Conservation (phyloP, 106 monocot genomes). For the Apostasia shenzhenica region DNA sequence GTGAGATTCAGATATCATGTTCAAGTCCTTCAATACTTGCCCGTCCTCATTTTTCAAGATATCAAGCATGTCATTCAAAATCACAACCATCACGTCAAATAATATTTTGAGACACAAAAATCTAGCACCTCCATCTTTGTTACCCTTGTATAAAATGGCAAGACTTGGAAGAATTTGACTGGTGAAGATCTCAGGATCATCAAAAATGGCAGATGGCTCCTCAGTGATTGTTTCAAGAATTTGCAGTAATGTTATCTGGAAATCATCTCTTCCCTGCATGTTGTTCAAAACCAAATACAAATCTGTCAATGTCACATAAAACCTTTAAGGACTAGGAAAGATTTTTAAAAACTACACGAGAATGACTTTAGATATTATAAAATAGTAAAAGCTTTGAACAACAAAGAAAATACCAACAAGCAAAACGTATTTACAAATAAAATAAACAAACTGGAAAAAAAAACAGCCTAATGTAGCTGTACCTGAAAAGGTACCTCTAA, state of each 20-base stretch:
- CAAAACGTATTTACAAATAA: too few relatives aligned
- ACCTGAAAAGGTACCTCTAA: slow-evolving; percentile 87
- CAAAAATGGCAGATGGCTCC: slow-evolving; percentile 54
- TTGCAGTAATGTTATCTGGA: slow-evolving; percentile 78
- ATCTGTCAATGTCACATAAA: too few relatives aligned
- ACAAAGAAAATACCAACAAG: too few relatives aligned
- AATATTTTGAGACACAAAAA: slow-evolving; percentile 92
- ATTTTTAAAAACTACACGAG: too few relatives aligned
- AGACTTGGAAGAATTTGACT: slow-evolving; percentile 71
- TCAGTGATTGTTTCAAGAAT: slow-evolving; percentile 77
- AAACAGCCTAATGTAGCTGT: background rate
- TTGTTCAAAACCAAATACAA: background rate
- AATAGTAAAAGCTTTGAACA: too few relatives aligned
- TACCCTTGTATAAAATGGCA: slow-evolving; percentile 69
- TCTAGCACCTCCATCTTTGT: slow-evolving; percentile 92
- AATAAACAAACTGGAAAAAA: background rate
- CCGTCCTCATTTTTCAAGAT: slow-evolving; percentile 17
- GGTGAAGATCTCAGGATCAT: slow-evolving; percentile 53
- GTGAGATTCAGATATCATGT: slow-evolving; percentile 41
- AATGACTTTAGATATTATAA: too few relatives aligned
- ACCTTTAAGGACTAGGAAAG: too few relatives aligned
- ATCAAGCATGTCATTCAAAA: slow-evolving; percentile 39
- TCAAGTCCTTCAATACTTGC: slow-evolving; percentile 34
- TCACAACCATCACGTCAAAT: slow-evolving; percentile 69
- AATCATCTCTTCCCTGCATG: slow-evolving; percentile 92